These are phyloP conservation scores for Royoungia palumana DNA, from an alignment of 768 basidiomycete genomes.

Conservation along the genomic window DNA sequence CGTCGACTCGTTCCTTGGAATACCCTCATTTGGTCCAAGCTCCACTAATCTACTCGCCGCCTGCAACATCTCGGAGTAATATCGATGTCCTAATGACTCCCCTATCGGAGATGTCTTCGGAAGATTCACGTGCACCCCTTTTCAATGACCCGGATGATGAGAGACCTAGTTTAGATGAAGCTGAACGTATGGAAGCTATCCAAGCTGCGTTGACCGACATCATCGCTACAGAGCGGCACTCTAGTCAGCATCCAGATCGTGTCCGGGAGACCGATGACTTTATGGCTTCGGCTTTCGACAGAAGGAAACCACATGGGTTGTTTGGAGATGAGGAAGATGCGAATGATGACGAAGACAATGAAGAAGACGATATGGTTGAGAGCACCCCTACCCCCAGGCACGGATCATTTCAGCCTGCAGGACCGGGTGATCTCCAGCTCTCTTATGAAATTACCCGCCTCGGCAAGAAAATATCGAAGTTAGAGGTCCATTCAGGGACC, in stretches of 20 bases:
- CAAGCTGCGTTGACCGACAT: constrained; percentile 96
- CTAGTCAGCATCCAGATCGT: constrained; percentile 19
- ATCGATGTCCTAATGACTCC: constrained; percentile 86
- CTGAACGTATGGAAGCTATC: constrained; percentile 90
- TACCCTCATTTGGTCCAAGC: constrained; percentile 19
- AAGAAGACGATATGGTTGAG: constrained; percentile 35
- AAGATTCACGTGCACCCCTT: constrained; percentile 65
- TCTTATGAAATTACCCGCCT: constrained; percentile 84
- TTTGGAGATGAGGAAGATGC: constrained; percentile 38
- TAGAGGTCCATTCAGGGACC: constrained; percentile 79
- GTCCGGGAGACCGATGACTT: constrained; percentile 7
- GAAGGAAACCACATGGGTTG: constrained; percentile 29
- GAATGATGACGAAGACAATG: constrained; percentile 44
- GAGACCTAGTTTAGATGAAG: constrained; percentile 54
- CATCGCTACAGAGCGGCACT: constrained; percentile 76
- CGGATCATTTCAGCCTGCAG: constrained; percentile 69
- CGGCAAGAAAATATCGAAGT: constrained; percentile 66
- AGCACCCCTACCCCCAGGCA: constrained; percentile 33
- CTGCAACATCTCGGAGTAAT: constrained; percentile 38
- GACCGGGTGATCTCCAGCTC: constrained; percentile 86
- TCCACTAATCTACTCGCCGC: constrained; percentile 16
- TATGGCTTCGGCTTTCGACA: constrained; percentile 6
- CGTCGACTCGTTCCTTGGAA: constrained; percentile 10
- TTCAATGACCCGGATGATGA: constrained; percentile 78
- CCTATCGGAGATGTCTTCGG: constrained; percentile 46